Evolutionary conservation across 208 protist genomes (phyloP), one percentile per base, ranked within the genome.

Genomic region (Wallacemonas sp.): DNA sequence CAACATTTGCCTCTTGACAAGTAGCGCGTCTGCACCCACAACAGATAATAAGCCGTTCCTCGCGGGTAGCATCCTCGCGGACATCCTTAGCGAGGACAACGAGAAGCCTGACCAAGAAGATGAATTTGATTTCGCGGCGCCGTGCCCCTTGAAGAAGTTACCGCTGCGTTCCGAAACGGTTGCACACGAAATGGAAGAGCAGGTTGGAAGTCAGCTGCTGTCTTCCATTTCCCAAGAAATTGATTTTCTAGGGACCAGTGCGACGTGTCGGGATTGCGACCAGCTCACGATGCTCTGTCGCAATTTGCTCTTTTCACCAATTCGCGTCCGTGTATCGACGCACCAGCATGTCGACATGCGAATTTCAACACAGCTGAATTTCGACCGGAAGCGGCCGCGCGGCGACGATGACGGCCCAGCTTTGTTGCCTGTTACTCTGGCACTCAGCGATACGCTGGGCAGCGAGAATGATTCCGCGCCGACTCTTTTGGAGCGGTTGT

Each of bases 221-320:
- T 49, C 41, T 12, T 49, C 34, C 44, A 88, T 94, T 62, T 80
- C 83, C 11, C 70, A 76, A 34, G 88, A 91, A 64, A 76, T 91
- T 33, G 66, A 68, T 11, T 85, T 89, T 61, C 78, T 71, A 43
- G 75, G 76, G 11, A 67, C 72, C 36, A 91, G 88, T 43, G 66
- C 76, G 1, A 79, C 85, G 0, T 87, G 78, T 48, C 88, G 88
- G 16, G 83, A 90, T 74, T 89, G 85, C 54, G 85, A 91, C 44
- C 82, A 87, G 57, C 65, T 94, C 2, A 88, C 82, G 4, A 70
- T 81, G 39, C 49, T 94, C 11, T 88, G 83, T 49, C 70, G 88
- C 23, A 77, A 75, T 78, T 67, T 70, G 33, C 29, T 86, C 41
- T 81, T 85, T 44, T 72, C 76, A 24, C 71, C 76, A 24, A n/a